These are phyloP conservation scores for Boletus reticuloceps DNA, from an alignment of 768 basidiomycete species.

Conservation along the genomic window DNA sequence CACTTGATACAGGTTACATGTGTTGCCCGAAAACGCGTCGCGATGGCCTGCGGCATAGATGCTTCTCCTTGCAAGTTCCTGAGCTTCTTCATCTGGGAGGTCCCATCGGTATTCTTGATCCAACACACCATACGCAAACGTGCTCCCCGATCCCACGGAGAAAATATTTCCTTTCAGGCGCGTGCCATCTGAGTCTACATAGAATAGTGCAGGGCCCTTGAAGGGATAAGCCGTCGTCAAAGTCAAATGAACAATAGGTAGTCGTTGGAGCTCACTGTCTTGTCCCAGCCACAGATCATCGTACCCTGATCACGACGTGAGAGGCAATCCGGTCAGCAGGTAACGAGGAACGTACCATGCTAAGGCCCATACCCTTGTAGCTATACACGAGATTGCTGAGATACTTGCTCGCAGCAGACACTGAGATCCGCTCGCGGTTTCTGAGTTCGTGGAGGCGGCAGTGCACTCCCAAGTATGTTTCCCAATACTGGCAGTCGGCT, in stretches of 20 bases:
- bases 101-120: constrained; percentile 97
- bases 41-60: constrained; percentile 98
- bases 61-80: constrained; percentile 88
- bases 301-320: constrained; percentile 64
- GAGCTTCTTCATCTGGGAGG: constrained; percentile 87
- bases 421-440: constrained; percentile 95
- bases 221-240: constrained; percentile 10
- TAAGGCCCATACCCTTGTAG: constrained; percentile 99
- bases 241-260: not conserved
- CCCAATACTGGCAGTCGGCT: constrained; percentile 98
- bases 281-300: constrained; percentile 99
- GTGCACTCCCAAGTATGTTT: constrained; percentile 97
- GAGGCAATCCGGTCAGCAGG: not conserved
- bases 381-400: constrained; percentile 95
- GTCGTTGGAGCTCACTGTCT: constrained; percentile 61
- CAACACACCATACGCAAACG: constrained; percentile 97
- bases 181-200: constrained; percentile 96
- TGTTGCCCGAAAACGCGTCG: constrained; percentile 95
- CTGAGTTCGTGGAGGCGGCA: constrained; percentile 96
- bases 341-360: constrained; percentile 69
- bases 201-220: constrained; percentile 91
- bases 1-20: constrained; percentile 94
- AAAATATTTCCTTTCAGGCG: constrained; percentile 97
- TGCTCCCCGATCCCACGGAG: constrained; percentile 97
- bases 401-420: constrained; percentile 98